These are phyloP conservation scores for Amorphotheca resinae DNA, from an alignment of 495 filamentous ascomycete genomes.

Conservation along the genomic window DNA sequence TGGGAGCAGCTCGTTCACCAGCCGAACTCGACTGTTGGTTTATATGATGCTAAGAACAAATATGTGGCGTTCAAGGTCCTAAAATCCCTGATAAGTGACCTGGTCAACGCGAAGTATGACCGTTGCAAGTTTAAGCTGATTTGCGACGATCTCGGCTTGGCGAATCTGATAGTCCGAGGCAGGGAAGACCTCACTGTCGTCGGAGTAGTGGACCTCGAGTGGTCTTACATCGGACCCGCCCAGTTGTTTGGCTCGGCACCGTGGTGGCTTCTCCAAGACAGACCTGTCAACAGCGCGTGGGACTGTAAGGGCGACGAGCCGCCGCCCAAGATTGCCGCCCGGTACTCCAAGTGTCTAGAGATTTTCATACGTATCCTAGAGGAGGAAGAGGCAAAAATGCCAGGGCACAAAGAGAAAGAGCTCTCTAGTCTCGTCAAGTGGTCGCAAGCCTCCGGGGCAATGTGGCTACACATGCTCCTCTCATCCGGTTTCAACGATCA, in stretches of 20 bases:
- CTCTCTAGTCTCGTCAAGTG: constrained; percentile 23
- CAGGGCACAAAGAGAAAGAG: constrained; percentile 18
- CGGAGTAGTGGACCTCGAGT: constrained; percentile 27
- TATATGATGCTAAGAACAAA: constrained; percentile 15
- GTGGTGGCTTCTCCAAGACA: constrained; percentile 21
- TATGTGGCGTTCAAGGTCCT: constrained; percentile 11
- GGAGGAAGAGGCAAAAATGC: constrained; percentile 25
- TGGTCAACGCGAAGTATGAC: constrained; percentile 1
- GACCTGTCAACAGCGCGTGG: not conserved
- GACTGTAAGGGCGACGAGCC: constrained; percentile 16
- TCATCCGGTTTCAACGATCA: constrained; percentile 23
- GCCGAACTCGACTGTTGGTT: constrained; percentile 22
- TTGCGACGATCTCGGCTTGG: constrained; percentile 25
- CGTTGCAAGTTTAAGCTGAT: constrained; percentile 25
- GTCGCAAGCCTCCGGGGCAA: constrained; percentile 20
- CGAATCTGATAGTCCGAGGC: constrained; percentile 26
- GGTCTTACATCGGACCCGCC: constrained; percentile 26
- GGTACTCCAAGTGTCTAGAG: constrained; percentile 24
- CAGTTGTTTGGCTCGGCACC: constrained; percentile 26
- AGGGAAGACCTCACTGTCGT: constrained; percentile 20
- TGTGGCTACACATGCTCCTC: constrained; percentile 27
- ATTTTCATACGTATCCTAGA: constrained; percentile 23
- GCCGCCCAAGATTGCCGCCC: constrained; percentile 14
- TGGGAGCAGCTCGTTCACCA: constrained; percentile 24
- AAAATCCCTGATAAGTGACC: constrained; percentile 1